Conservation (phyloP, 306 rosid genomes). For the Erythrophleum fordii region DNA sequence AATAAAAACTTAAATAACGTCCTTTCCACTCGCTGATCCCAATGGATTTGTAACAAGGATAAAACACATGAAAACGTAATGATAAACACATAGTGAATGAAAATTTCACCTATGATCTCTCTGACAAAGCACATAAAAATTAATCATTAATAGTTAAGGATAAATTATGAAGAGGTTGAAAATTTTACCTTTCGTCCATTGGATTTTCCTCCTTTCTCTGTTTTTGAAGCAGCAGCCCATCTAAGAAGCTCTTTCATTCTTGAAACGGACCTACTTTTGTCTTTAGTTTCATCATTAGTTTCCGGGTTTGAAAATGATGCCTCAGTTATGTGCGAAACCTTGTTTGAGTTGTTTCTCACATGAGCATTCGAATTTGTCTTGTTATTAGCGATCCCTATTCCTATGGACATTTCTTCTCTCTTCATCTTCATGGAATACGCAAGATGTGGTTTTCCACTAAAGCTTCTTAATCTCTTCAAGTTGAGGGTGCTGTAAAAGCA, state of each 20-base stretch:
- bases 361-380: constrained; percentile 38
- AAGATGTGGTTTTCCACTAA: constrained; percentile 36
- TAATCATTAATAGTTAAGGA: not conserved
- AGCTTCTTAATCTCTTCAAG: constrained; percentile 39
- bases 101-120: not conserved
- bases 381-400: constrained; percentile 37
- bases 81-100: not conserved
- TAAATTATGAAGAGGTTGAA: not conserved
- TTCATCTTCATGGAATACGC: constrained; percentile 53
- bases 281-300: constrained; percentile 50
- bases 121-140: too few relatives aligned
- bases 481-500: constrained; percentile 51
- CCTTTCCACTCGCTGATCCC: too few relatives aligned
- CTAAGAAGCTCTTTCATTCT: constrained; percentile 77
- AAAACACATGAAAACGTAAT: not conserved
- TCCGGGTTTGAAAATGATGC: constrained; percentile 44
- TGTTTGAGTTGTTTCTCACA: constrained; percentile 56
- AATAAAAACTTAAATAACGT: too few relatives aligned
- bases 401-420: constrained; percentile 55
- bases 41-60: not conserved
- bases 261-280: constrained; percentile 51
- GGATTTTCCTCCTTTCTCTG: constrained; percentile 59
- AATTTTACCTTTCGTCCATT: constrained; percentile 56
- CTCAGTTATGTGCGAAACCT: constrained; percentile 63
- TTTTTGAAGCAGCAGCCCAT: constrained; percentile 66